phyloP scores from a whole-genome alignment of 768 basidiomycete genomes.

The Exidia glandulosa region DNA sequence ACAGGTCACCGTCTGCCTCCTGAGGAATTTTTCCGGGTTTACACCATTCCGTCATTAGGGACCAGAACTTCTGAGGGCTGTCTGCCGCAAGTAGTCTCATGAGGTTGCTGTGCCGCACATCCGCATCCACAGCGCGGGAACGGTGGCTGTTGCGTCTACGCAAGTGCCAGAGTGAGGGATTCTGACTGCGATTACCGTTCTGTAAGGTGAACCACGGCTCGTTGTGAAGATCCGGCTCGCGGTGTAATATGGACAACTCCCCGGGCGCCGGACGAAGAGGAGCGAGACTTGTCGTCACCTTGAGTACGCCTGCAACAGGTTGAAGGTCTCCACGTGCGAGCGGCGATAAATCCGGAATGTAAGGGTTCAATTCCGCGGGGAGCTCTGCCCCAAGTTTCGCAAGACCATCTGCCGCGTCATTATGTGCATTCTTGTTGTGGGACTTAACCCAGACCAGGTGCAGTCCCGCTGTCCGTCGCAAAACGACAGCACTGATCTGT shows the following conservation, averaged over 20 bases:
- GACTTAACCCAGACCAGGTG: neutral
- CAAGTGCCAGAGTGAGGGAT: neutral
- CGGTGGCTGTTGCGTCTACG: neutral
- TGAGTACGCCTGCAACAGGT: neutral
- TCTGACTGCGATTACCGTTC: neutral
- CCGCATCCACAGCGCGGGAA: neutral
- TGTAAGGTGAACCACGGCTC: neutral
- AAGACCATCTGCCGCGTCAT: neutral
- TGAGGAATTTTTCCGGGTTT: neutral
- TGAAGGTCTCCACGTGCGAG: neutral
- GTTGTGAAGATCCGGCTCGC: neutral
- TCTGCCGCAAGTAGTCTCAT: neutral
- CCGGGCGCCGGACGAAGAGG: neutral
- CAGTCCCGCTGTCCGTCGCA: neutral
- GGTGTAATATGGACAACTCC: neutral
- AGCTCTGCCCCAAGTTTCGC: neutral
- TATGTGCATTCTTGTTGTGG: neutral
- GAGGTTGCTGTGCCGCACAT: neutral
- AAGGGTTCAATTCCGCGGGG: neutral
- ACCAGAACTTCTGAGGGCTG: neutral
- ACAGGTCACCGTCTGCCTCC: neutral
- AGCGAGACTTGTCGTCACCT: neutral
- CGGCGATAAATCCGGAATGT: neutral
- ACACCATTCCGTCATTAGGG: neutral
- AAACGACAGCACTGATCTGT: neutral